Conservation (phyloP, 257 asterid genomes). For the Nemophila menziesii region DNA sequence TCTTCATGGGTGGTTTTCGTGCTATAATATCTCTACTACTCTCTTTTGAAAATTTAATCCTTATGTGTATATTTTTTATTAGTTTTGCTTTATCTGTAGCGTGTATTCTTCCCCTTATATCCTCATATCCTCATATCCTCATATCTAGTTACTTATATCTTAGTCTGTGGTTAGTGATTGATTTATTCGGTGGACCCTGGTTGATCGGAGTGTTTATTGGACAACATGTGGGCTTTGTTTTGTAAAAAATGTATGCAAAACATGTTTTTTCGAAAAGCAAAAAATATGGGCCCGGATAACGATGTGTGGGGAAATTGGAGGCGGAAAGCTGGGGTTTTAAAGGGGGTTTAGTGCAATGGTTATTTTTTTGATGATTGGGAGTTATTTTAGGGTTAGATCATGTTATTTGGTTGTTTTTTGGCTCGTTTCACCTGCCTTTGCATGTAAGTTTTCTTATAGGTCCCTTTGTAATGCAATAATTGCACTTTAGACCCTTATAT, state of each 20-base stretch:
- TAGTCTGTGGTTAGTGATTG: conserved; percentile 72
- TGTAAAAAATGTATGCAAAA: conserved; percentile 43
- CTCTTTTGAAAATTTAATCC: conserved; percentile 44
- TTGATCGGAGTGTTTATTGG: conserved; percentile 81
- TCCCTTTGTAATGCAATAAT: no score
- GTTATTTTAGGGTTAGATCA: conserved; percentile 57
- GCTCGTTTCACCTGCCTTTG: conserved; percentile 68
- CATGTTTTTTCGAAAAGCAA: conserved; percentile 24
- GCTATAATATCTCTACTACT: conserved; percentile 51
- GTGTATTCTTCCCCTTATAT: conserved; percentile 49
- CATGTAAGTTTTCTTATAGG: conserved; percentile 51
- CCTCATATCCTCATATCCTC: conserved; percentile 79
- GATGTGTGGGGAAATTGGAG: conserved; percentile 71
- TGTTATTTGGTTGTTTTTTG: conserved; percentile 76
- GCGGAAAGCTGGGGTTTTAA: conserved; percentile 94
- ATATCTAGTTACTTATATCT: conserved; percentile 58
- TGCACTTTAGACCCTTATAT: no score
- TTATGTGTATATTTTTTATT: conserved; percentile 77
- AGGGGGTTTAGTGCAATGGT: conserved; percentile 82
- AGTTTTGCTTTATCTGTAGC: conserved; percentile 44
- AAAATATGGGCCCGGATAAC: conserved; percentile 27
- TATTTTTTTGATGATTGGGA: conserved; percentile 56
- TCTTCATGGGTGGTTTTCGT: conserved; percentile 64
- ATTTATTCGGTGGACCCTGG: conserved; percentile 83
- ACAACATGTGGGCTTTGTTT: conserved; percentile 64